A percentile compares a stretch with the other conserved stretches of the same genome.
phyloP scores from a whole-genome alignment of 257 asterid genomes.

The Nicotiana noctiflora region DNA sequence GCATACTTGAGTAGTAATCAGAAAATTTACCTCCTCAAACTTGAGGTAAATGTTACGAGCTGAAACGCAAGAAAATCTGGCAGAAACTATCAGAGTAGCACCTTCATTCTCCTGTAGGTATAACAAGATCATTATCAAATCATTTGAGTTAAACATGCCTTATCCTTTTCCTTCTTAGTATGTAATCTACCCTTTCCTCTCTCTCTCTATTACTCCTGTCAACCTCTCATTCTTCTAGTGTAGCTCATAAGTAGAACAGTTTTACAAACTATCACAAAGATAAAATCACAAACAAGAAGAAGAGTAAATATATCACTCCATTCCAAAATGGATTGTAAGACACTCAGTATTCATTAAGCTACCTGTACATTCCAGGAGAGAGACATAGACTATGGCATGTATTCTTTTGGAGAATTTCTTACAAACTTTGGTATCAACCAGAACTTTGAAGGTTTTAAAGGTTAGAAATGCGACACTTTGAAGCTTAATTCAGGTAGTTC shows the following conservation, averaged over 20 bases:
- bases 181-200: background rate
- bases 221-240: background rate
- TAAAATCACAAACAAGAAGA: background rate
- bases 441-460: background rate
- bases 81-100: slow-evolving; percentile 73
- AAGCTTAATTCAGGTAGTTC: background rate
- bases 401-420: background rate
- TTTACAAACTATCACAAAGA: background rate
- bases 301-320: background rate
- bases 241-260: background rate
- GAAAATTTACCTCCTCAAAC: slow-evolving; percentile 66
- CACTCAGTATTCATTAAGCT: background rate
- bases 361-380: background rate
- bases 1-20: background rate
- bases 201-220: background rate
- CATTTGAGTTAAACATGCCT: background rate
- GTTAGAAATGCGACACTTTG: background rate
- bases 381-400: background rate
- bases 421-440: background rate
- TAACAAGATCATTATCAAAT: background rate
- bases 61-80: slow-evolving; percentile 74
- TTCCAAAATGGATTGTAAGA: background rate
- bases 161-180: background rate
- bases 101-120: slow-evolving; percentile 75
- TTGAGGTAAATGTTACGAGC: slow-evolving; percentile 68